phyloP scores from a whole-genome alignment of 176 grass and related monocot genomes.

The Oryza rufipogon region DNA sequence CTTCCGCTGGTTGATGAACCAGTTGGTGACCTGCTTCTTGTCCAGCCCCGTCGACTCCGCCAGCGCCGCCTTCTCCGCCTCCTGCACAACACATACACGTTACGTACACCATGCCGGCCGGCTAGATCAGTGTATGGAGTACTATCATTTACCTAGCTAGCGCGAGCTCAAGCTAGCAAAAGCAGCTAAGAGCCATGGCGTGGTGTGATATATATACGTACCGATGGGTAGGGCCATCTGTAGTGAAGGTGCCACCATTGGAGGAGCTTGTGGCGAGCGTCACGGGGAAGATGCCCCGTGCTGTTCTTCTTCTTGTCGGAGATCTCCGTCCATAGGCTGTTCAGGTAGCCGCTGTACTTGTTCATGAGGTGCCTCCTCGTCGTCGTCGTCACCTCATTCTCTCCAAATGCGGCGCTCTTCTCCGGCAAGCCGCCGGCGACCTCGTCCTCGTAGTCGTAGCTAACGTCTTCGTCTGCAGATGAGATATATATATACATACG shows the following conservation, averaged over 20 bases:
- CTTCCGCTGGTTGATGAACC: conserved; percentile 97
- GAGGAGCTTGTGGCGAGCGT: conserved; percentile 77
- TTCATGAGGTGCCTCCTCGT: conserved; percentile 64
- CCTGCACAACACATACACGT: conserved; percentile 38
- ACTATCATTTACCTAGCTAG: too few species aligned
- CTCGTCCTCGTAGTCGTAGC: conserved; percentile 4
- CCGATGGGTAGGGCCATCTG: conserved; percentile 89
- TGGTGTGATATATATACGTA: conserved; percentile 45
- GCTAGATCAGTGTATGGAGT: too few species aligned
- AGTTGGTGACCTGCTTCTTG: conserved; percentile 86
- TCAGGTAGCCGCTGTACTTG: conserved; percentile 85
- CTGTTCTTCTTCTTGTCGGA: conserved; percentile 89
- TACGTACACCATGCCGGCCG: neutral
- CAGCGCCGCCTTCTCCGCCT: conserved; percentile 69
- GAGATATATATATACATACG: neutral
- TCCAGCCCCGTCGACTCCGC: conserved; percentile 73
- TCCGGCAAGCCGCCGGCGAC: neutral
- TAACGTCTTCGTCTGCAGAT: conserved; percentile 43
- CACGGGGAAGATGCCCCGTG: conserved; percentile 61
- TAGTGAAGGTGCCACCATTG: conserved; percentile 91
- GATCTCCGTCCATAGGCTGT: conserved; percentile 71
- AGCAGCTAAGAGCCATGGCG: neutral
- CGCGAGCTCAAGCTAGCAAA: neutral
- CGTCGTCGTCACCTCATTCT: conserved; percentile 63
- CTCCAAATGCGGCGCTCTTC: conserved; percentile 26